Conservation (phyloP, 345 rosid species). For the Aurinia saxatilis region DNA sequence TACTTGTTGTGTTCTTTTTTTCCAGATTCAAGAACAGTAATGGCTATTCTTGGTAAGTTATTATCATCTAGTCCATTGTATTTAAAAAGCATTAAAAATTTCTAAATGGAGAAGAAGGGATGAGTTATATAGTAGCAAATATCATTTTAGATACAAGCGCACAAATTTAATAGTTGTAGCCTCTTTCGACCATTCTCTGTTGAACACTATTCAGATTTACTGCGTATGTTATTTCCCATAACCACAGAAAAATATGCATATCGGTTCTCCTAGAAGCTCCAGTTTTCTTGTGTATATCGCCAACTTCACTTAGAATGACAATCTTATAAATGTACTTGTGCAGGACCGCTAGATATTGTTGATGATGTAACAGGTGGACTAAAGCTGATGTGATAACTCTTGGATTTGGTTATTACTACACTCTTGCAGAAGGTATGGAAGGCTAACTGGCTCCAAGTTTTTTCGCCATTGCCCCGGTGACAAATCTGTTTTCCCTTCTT, state of each 20-base stretch:
- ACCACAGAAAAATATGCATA: neutral
- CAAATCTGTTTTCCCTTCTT: neutral
- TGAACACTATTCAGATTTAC: neutral
- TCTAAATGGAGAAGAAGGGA: neutral
- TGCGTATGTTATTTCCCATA: neutral
- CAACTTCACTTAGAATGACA: too few relatives aligned
- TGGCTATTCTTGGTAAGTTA: conserved; percentile 93
- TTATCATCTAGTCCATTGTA: too few relatives aligned
- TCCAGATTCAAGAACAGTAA: conserved; percentile 97
- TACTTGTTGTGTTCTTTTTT: conserved; percentile 17
- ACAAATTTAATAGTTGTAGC: neutral
- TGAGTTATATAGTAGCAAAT: neutral
- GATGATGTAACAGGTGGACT: conserved; percentile 93
- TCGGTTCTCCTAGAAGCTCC: too few relatives aligned
- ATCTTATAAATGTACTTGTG: neutral
- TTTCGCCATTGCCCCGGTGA: neutral
- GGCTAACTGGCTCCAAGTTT: neutral
- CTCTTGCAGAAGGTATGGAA: neutral
- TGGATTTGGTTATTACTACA: neutral
- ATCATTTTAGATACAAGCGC: neutral
- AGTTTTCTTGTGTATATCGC: too few relatives aligned
- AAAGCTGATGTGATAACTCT: conserved; percentile 58
- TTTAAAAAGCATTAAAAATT: too few relatives aligned
- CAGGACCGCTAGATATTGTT: conserved; percentile 86
- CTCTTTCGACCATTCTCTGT: too few relatives aligned